phyloP scores from a whole-genome alignment of 257 asterid genomes.

The Forsythia suspensa region DNA sequence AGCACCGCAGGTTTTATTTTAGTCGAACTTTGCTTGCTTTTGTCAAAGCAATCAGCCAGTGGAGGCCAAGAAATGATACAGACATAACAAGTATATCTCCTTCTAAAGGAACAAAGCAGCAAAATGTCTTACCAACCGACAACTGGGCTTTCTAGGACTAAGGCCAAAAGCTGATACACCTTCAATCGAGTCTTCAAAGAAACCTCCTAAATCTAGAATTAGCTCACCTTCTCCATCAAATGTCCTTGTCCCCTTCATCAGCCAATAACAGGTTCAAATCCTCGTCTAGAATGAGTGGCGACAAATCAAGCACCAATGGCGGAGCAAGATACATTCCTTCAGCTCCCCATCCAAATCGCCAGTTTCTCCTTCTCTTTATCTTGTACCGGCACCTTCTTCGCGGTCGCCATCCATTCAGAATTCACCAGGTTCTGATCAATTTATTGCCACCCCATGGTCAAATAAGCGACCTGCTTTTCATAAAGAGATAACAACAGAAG shows the following conservation, averaged over 20 bases:
- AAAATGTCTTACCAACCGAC: conserved; percentile 63
- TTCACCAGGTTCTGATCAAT: conserved; percentile 59
- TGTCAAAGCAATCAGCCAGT: conserved; percentile 52
- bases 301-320: conserved; percentile 52
- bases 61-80: conserved; percentile 50
- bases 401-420: conserved; percentile 58
- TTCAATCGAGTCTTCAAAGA: conserved; percentile 55
- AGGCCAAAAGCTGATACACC: conserved; percentile 51
- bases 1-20: conserved; percentile 44
- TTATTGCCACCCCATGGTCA: conserved; percentile 72
- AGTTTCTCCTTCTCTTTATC: conserved; percentile 73
- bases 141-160: conserved; percentile 75
- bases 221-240: conserved; percentile 56
- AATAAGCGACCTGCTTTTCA: conserved; percentile 57
- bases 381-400: conserved; percentile 55
- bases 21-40: conserved; percentile 60
- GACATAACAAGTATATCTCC: conserved; percentile 51
- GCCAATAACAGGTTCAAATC: conserved; percentile 45
- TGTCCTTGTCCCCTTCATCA: conserved; percentile 75
- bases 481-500: conserved; percentile 72
- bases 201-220: conserved; percentile 66
- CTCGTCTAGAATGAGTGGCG: conserved; percentile 54
- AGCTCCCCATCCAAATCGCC: conserved; percentile 69
- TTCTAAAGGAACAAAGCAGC: conserved; percentile 63
- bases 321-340: conserved; percentile 51